Base-by-base conservation (phyloP, 257 asterid genomes). In the Datura wrightii region DNA sequence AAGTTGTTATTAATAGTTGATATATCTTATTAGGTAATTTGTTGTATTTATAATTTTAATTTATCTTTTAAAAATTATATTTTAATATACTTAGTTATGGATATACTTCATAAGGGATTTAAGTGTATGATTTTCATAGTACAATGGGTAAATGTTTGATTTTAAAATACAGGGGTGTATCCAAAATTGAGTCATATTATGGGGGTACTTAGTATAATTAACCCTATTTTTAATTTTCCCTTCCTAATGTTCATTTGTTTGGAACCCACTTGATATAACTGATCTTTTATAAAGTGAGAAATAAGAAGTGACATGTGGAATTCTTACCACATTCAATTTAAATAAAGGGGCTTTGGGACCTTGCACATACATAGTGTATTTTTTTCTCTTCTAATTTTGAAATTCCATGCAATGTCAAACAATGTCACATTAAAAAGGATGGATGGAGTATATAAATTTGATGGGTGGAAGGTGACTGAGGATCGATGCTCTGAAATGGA, bases 11-110 rank as follows among this genome's bases (percentile, higher is more conserved):
- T 31, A 62, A 10, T 62, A 24, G 34, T 36, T 62, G 69, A 5
- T 62, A 62, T 60, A 24, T 60, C 39, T 60, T 60, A 60, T 60
- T 60, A 24, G 67, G 67, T 60, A 60, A 60, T 60, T 60, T 60
- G 39, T 60, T 37, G 67, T 60, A 60, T 19, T 24, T 60, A 60
- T 60, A 60, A 60, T 19, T 60, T 19, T 60, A 60, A 60, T 34
- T 60, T 60, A 24, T 24, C 31, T 24, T 24, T 24, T 24, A 24
- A 24, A 24, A 24, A 24, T 24, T 24, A 24, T 24, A 60, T 19
- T 60, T 60, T 19, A 60, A 19, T 19, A 59, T 8, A 59, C 67
- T 19, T 59, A 19, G 37, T 8, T 59, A 59, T 14, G 19, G 15
- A 60, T 60, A 19, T 19, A 60, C 37, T 37, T 60, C 67, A 31